These are phyloP conservation scores for Schizophyllum amplum DNA, from an alignment of 1,284 basidiomycete species.

Conservation along the genomic window DNA sequence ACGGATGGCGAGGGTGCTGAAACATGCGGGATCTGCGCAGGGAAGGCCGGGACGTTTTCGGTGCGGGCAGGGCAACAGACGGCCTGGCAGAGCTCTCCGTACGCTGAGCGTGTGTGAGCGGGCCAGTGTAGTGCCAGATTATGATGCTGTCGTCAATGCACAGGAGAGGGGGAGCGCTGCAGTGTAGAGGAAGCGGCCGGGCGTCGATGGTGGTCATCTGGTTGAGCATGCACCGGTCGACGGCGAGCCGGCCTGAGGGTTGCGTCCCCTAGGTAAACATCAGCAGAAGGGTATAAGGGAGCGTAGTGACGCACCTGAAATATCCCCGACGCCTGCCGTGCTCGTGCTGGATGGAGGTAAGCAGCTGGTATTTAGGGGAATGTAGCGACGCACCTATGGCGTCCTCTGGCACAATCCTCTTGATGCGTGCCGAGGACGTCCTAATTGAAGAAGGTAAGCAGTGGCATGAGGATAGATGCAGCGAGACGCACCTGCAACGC, in stretches of 20 bases:
- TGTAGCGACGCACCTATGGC: too few relatives aligned
- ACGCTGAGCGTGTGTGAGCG: slow-evolving; percentile 71
- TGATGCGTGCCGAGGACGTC: too few relatives aligned
- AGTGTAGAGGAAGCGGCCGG: slow-evolving; percentile 87
- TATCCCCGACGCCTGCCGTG: slow-evolving; percentile 97
- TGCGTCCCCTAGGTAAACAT: slow-evolving; percentile 41
- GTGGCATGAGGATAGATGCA: too few relatives aligned
- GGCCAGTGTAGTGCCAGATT: slow-evolving; percentile 90
- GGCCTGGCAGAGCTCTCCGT: slow-evolving; percentile 86
- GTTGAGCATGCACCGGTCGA: slow-evolving; percentile 79
- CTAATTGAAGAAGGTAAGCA: too few relatives aligned
- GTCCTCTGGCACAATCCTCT: slow-evolving; percentile 82
- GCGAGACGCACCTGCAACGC: slow-evolving; percentile 13
- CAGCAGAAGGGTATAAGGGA: slow-evolving; percentile 2
- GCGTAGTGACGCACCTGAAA: slow-evolving; percentile 77
- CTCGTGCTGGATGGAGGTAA: slow-evolving; percentile 51
- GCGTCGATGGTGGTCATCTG: slow-evolving; percentile 88
- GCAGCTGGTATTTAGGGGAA: slow-evolving; percentile 1
- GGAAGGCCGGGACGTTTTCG: slow-evolving; percentile 64
- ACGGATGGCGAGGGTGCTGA: slow-evolving; percentile 58
- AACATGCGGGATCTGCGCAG: slow-evolving; percentile 56
- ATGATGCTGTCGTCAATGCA: slow-evolving; percentile 97
- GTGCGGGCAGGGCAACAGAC: slow-evolving; percentile 76
- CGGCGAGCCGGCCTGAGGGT: slow-evolving; percentile 94
- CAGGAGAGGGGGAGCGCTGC: slow-evolving; percentile 87